Percentiles rank a stretch among this genome's conserved stretches.
Conservation (phyloP, 2,329 filamentous ascomycete species). For the Alternaria incomplexa region DNA sequence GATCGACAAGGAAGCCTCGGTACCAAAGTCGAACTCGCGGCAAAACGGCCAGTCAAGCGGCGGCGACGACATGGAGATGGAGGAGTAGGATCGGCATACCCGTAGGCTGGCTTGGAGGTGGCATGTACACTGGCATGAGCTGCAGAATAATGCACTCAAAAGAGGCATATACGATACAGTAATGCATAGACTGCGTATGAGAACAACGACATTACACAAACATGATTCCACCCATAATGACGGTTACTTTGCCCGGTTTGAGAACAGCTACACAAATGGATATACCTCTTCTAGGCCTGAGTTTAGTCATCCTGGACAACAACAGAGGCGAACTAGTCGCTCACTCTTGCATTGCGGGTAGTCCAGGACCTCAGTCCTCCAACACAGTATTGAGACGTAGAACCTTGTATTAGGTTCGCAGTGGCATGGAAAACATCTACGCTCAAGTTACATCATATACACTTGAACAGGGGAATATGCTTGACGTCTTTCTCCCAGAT, state of each 20-base stretch:
- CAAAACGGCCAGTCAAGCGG: constrained; percentile 35
- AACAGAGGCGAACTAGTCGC: neutral
- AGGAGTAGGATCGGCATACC: constrained; percentile 5
- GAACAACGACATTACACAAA: constrained; percentile 9
- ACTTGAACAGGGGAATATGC: neutral
- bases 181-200: constrained; percentile 23
- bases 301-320: neutral
- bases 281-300: neutral
- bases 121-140: neutral
- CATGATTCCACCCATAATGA: neutral
- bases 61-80: constrained; percentile 41
- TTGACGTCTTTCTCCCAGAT: neutral
- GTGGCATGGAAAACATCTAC: neutral
- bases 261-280: neutral
- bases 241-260: neutral
- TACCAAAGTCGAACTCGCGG: constrained; percentile 62
- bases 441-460: neutral
- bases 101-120: neutral
- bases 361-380: neutral
- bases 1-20: constrained; percentile 98
- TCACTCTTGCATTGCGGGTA: neutral
- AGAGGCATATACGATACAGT: constrained; percentile 11
- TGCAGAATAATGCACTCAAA: neutral
- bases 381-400: neutral
- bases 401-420: neutral